phyloP scores from a whole-genome alignment of 2,329 filamentous ascomycete genomes.

The Tympanopsis confertula region DNA sequence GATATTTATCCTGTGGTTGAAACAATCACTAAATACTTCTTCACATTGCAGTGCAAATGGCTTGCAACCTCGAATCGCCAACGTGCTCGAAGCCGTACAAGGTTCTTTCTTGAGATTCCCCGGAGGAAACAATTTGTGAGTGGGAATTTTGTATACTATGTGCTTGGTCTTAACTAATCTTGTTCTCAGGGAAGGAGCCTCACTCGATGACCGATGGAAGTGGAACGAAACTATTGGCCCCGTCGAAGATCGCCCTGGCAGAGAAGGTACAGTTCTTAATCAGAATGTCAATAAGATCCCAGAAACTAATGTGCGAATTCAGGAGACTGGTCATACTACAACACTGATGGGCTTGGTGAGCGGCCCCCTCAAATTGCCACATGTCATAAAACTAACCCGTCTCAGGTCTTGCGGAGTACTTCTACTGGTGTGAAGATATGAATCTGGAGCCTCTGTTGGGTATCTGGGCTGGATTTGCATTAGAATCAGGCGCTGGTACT shows the following conservation, averaged over 20 bases:
- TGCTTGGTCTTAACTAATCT: too few relatives aligned
- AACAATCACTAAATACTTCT: constrained; percentile 14
- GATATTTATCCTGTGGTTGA: constrained; percentile 8
- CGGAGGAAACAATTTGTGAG: constrained; percentile 48
- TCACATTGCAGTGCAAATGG: background rate
- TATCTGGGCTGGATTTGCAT: constrained; percentile 43
- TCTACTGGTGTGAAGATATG: constrained; percentile 49
- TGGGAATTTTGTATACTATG: constrained; percentile 2
- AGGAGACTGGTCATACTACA: constrained; percentile 46
- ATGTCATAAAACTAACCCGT: background rate
- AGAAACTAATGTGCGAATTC: constrained; percentile 8
- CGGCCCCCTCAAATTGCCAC: background rate
- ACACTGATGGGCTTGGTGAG: constrained; percentile 47
- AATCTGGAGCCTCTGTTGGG: constrained; percentile 43
- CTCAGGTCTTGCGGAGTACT: constrained; percentile 41
- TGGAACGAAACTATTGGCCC: constrained; percentile 43
- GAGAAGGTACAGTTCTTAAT: constrained; percentile 22
- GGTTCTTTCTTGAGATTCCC: constrained; percentile 49
- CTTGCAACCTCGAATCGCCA: constrained; percentile 1
- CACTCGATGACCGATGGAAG: constrained; percentile 30
- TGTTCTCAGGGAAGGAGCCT: constrained; percentile 23
- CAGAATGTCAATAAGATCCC: constrained; percentile 5
- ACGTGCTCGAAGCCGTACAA: constrained; percentile 6
- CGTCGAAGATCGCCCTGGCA: constrained; percentile 40
- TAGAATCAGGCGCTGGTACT: constrained; percentile 36